These are phyloP conservation scores for Heterococcus sp. DNA, from an alignment of 108 stramenopile genomes.

Conservation along the genomic window DNA sequence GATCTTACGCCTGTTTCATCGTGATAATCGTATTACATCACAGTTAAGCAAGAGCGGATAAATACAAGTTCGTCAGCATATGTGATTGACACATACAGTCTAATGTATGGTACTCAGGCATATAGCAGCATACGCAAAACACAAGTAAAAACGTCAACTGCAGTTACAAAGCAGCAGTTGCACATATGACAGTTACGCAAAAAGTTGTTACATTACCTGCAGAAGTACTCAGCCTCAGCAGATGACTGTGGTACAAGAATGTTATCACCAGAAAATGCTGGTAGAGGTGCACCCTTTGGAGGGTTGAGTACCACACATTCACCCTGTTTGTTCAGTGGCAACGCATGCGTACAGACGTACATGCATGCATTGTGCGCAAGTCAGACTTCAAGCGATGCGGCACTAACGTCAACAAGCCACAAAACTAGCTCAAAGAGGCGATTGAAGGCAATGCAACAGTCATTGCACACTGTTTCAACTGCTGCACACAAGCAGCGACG, in stretches of 20 bases:
- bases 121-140: neutral
- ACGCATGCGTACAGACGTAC: too few relatives aligned
- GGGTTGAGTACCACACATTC: conserved; percentile 37
- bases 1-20: conserved; percentile 43
- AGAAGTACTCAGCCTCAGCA: conserved; percentile 47
- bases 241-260: conserved; percentile 31
- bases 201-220: conserved; percentile 24
- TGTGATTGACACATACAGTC: neutral
- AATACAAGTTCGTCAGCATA: neutral
- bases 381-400: too few relatives aligned
- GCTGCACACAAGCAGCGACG: too few relatives aligned
- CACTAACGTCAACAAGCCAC: too few relatives aligned
- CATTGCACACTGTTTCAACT: too few relatives aligned
- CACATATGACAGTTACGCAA: conserved; percentile 29
- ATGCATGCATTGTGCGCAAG: too few relatives aligned
- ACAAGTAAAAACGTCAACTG: neutral
- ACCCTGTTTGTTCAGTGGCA: neutral
- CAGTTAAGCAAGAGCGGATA: neutral
- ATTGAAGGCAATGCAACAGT: too few relatives aligned
- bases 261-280: conserved; percentile 28
- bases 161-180: too few relatives aligned
- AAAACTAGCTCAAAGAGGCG: too few relatives aligned
- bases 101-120: neutral
- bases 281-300: conserved; percentile 21
- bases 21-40: neutral